These are phyloP conservation scores for Pseudogymnoascus sp. DNA, from an alignment of 2,329 filamentous ascomycete genomes.

Conservation along the genomic window DNA sequence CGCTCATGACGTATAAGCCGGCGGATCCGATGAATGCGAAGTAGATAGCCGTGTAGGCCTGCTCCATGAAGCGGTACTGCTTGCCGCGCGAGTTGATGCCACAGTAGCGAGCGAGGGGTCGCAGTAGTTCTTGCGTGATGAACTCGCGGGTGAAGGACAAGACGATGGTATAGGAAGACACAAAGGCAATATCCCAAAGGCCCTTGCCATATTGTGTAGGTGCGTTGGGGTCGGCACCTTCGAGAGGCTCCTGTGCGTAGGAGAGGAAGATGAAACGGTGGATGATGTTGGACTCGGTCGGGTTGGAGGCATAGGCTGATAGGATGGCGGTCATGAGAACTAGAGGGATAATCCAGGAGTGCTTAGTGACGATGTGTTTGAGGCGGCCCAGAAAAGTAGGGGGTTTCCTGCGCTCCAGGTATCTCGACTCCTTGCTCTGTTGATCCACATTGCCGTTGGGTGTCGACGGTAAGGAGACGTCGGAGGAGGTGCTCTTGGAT, in stretches of 20 bases:
- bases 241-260: constrained; percentile 62
- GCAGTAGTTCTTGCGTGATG: constrained; percentile 83
- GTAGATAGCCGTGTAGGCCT: constrained; percentile 89
- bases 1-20: constrained; percentile 83
- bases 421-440: constrained; percentile 21
- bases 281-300: constrained; percentile 68
- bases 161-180: constrained; percentile 80
- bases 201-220: constrained; percentile 78
- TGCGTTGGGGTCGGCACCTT: constrained; percentile 35
- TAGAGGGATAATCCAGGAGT: constrained; percentile 59
- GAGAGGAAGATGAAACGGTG: constrained; percentile 82
- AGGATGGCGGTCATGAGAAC: constrained; percentile 57
- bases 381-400: constrained; percentile 37
- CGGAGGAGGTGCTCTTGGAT: background rate
- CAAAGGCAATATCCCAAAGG: constrained; percentile 76
- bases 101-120: constrained; percentile 61
- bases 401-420: constrained; percentile 29
- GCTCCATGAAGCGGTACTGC: constrained; percentile 90
- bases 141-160: constrained; percentile 93
- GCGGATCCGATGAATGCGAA: constrained; percentile 75
- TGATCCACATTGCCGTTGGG: background rate
- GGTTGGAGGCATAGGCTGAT: constrained; percentile 64
- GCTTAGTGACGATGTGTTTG: constrained; percentile 44
- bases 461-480: background rate
- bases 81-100: constrained; percentile 68